Evolutionary conservation across 1,284 basidiomycete species (phyloP).

Genomic region (Cryptococcus hybrid): DNA sequence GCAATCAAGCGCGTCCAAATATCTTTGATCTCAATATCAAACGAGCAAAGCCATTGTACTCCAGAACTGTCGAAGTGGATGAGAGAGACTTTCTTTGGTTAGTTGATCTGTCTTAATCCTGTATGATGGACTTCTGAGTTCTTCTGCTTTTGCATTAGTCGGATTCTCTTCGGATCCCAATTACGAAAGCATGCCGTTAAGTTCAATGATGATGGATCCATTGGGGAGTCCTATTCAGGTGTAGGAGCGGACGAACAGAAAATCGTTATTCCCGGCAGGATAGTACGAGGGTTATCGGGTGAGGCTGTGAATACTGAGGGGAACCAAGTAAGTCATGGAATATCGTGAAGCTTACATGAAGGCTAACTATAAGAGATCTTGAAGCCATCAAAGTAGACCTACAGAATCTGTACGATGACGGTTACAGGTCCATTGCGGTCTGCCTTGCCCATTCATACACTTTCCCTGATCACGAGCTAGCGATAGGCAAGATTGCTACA

Average conservation of each 20-base stretch:
- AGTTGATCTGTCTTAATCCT: constrained; percentile 61
- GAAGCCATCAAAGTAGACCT: constrained; percentile 17
- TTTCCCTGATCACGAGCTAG: constrained; percentile 59
- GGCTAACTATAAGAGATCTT: constrained; percentile 3
- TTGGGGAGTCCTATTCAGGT: constrained; percentile 67
- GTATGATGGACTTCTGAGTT: constrained; percentile 36
- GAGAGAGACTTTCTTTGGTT: constrained; percentile 55
- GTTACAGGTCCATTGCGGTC: constrained; percentile 24
- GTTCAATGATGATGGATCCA: constrained; percentile 65
- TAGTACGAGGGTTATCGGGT: constrained; percentile 81
- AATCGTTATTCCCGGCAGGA: constrained; percentile 39
- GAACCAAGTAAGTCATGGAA: constrained; percentile 58
- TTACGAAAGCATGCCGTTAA: constrained; percentile 69
- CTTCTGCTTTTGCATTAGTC: constrained; percentile 51
- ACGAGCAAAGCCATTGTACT: constrained; percentile 60
- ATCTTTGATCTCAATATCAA: constrained; percentile 86
- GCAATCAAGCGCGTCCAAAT: constrained; percentile 79
- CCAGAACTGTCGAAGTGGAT: constrained; percentile 53
- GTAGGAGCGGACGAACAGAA: constrained; percentile 43
- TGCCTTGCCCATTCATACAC: constrained; percentile 43
- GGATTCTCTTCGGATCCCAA: constrained; percentile 89
- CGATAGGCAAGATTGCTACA: constrained; percentile 70
- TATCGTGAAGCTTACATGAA: not conserved
- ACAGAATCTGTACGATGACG: constrained; percentile 18
- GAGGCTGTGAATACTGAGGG: constrained; percentile 83